Base-by-base conservation (phyloP, 2,329 filamentous ascomycete genomes). In the Microsporum ferrugineum region DNA sequence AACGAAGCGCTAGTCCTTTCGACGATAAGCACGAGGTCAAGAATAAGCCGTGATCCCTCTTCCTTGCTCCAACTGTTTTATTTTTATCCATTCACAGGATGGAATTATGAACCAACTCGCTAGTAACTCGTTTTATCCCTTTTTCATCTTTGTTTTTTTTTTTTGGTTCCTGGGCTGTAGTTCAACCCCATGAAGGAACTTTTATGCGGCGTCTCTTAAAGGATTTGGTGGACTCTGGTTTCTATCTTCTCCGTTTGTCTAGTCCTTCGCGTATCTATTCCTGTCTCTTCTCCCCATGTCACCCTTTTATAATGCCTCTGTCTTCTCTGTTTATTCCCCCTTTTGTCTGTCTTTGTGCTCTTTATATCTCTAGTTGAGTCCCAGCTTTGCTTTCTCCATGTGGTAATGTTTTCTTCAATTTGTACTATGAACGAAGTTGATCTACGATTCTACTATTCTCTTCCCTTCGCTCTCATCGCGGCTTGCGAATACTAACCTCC, bases 21-120 rank as follows among this genome's bases (percentile, higher is more conserved):
- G 76, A 74, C 14, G 76, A 78, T 62, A 70, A 69, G 17, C 75
- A 77, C 64, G 76, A 77, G 66, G 69, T 77, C 49, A 71, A 72
- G 45, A 27, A 7, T 27, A 53, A 7, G 27, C 31, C 57, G 5
- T 59, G 57, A 12, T 31, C n/a, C 14, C 12, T 14, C 41, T 45
- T 14, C 14, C 41, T 17, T 17, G 41, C 38, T 39, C 38, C 17
- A 12, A 43, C 2, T 23, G 17, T 23, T 23, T 23, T 23, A 23
- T 23, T 23, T 23, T 23, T 23, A 23, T 23, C 17, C 17, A 23
- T 23, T 23, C 17, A 36, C 34, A 36, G 34, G 34, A 36, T 36
- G 34, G 34, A 36, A 36, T 53, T 33, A 53, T 27, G 47, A 58
- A 61, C 45, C 10, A 45, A 39, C 56, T 51, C n/a, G 5, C 39